Conservation (phyloP, 345 rosid species). For the Dipteronia dyeriana region DNA sequence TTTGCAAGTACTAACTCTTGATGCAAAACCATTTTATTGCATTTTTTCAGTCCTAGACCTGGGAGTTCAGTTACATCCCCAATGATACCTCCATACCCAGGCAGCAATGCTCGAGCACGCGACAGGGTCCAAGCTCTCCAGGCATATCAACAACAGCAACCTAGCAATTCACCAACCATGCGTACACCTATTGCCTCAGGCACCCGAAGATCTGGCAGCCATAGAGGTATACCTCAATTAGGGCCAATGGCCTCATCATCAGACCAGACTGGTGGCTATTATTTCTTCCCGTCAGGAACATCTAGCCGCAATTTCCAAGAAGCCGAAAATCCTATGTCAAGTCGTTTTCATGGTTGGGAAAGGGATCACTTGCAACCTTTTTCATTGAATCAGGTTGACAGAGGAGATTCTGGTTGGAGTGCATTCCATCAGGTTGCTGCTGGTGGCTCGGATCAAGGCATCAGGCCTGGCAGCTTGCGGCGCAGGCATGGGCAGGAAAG, state of each 20-base stretch:
- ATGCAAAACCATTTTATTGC: conserved; percentile 11
- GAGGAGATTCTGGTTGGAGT: conserved; percentile 73
- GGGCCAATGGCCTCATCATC: conserved; percentile 65
- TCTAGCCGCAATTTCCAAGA: conserved; percentile 58
- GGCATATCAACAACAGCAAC: conserved; percentile 85
- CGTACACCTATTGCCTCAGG: conserved; percentile 56
- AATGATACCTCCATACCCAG: conserved; percentile 76
- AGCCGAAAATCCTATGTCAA: conserved; percentile 37
- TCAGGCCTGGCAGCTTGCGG: conserved; percentile 56
- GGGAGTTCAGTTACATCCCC: conserved; percentile 73
- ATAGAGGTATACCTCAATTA: conserved; percentile 56
- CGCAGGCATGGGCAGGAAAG: conserved; percentile 80
- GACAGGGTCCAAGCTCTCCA: conserved; percentile 92
- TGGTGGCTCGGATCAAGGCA: conserved; percentile 43
- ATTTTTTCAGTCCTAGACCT: conserved; percentile 65
- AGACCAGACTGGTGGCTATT: conserved; percentile 69
- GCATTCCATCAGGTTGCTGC: conserved; percentile 49
- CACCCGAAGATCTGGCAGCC: conserved; percentile 51
- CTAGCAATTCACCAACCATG: conserved; percentile 47
- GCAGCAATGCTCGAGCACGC: conserved; percentile 84
- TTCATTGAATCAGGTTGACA: conserved; percentile 58
- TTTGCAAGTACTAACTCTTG: not conserved
- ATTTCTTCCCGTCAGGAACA: conserved; percentile 57
- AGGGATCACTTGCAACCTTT: conserved; percentile 64
- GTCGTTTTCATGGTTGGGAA: conserved; percentile 68